Evolutionary conservation across 306 rosid species (phyloP).

Genomic region (Castanea sativa): DNA sequence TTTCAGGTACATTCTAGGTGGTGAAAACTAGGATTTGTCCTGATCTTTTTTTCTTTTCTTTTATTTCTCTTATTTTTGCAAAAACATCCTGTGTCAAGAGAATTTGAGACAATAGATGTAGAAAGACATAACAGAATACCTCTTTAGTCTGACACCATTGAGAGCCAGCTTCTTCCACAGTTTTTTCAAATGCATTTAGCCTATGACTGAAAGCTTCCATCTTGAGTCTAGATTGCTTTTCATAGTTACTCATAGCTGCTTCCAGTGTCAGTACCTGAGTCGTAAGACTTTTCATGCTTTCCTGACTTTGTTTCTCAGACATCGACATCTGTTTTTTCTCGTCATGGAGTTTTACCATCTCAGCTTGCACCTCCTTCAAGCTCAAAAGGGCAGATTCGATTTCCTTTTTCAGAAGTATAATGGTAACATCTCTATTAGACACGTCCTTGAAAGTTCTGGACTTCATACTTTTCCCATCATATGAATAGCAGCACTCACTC

Average conservation of each 20-base stretch:
- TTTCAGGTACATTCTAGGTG: no score
- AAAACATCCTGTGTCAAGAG: no score
- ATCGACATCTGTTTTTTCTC: constrained; percentile 63
- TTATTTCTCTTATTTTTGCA: no score
- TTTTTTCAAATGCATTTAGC: constrained; percentile 45
- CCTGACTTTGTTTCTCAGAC: constrained; percentile 48
- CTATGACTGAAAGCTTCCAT: constrained; percentile 49
- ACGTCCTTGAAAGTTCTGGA: constrained; percentile 30
- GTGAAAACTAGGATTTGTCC: no score
- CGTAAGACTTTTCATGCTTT: constrained; percentile 47
- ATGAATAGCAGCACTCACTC: constrained; percentile 6
- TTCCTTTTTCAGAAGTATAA: constrained; percentile 75
- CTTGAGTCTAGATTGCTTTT: constrained; percentile 51
- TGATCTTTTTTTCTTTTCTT: no score
- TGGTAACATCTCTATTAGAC: constrained; percentile 55
- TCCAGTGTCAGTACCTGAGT: constrained; percentile 57
- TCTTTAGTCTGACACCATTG: constrained; percentile 55
- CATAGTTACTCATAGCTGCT: constrained; percentile 50
- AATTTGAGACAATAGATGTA: not conserved
- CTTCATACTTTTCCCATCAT: constrained; percentile 23
- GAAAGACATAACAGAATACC: constrained; percentile 34
- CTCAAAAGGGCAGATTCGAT: constrained; percentile 77
- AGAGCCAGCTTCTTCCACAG: constrained; percentile 54
- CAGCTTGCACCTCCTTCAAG: constrained; percentile 75
- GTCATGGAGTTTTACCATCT: constrained; percentile 63